These are phyloP conservation scores for Fusarium veterinarium DNA, from an alignment of 2,329 filamentous ascomycete species.

Conservation along the genomic window DNA sequence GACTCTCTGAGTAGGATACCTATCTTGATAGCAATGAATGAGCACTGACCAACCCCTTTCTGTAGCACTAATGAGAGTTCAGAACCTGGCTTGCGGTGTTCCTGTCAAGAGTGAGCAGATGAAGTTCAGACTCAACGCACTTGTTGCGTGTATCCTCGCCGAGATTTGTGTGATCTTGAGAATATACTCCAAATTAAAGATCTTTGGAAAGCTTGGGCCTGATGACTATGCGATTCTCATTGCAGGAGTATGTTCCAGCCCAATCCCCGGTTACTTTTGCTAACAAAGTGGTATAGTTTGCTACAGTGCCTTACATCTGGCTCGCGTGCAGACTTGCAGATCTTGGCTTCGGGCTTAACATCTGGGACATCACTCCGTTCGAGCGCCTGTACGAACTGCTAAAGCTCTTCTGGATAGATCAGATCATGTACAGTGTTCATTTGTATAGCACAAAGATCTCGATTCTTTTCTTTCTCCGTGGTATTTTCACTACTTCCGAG, in stretches of 20 bases:
- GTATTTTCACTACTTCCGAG: slow-evolving; percentile 20
- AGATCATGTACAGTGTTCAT: slow-evolving; percentile 38
- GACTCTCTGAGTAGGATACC: slow-evolving; percentile 26
- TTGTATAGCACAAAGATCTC: slow-evolving; percentile 38
- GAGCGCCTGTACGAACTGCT: slow-evolving; percentile 29
- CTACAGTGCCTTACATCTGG: slow-evolving; percentile 32
- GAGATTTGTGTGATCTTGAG: slow-evolving; percentile 24
- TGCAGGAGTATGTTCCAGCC: slow-evolving; percentile 14
- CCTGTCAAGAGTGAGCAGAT: slow-evolving; percentile 27
- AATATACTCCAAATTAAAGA: slow-evolving; percentile 26
- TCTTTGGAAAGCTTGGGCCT: slow-evolving; percentile 18
- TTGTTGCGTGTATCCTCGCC: slow-evolving; percentile 28
- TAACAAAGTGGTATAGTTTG: neutral
- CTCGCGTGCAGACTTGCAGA: slow-evolving; percentile 28
- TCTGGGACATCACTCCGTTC: slow-evolving; percentile 30
- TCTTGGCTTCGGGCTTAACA: slow-evolving; percentile 33
- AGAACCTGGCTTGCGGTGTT: slow-evolving; percentile 24
- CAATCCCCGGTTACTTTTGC: rapidly evolving
- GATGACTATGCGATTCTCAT: slow-evolving; percentile 32
- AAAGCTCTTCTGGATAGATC: slow-evolving; percentile 36
- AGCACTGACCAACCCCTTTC: neutral
- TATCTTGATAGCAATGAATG: rapidly evolving
- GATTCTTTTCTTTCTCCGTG: slow-evolving; percentile 27
- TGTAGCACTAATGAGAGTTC: slow-evolving; percentile 19
- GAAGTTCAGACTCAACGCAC: slow-evolving; percentile 24